Evolutionary conservation across 1,284 basidiomycete species (phyloP), one percentile per base, ranked within the genome.

Genomic region (Rhodofomes roseus): DNA sequence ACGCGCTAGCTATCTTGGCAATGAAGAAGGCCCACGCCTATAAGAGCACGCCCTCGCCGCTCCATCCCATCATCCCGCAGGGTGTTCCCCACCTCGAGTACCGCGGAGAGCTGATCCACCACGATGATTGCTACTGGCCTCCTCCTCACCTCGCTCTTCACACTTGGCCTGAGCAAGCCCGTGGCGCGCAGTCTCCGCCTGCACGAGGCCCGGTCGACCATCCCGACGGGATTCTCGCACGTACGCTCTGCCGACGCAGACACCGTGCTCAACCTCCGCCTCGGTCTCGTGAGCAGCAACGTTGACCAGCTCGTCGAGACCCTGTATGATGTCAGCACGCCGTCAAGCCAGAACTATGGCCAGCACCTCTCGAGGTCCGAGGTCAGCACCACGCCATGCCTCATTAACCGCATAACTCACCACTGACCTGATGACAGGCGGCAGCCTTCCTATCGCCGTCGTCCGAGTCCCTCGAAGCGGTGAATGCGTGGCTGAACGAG

Each of bases 371-470:
- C 68, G 46, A 66, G 64, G 43, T 67, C 70, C 7, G 64, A 76
- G 56, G 73, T 75, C 46, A 31, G 62, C 44, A 27, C 40, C 6
- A 6, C 11, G 9, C 25, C 18, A 27, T 27, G 18, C 3, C 5
- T 20, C 3, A 11, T 14, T 1, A 9, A 36, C 4, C 37, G 40
- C 25, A 12, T 43, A 11, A n/a, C 29, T 31, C n/a, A 56, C 43
- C 29, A 14, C 9, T 31, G 37, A 29, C 43, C 31, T 20, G 16
- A 52, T 29, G 3, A 22, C 55, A 78, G 74, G 73, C 76, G 11
- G 74, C 76, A 58, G 64, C 68, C 7, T 76, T 74, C 62, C 72
- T 76, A 18, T 68, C 69, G 2, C 78, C 78, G 4, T 62, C 65
- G 11, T 56, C 64, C 5, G 75, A 74, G 25, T 68, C 72, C 16